A percentile compares a stretch with the other conserved stretches of the same genome.
phyloP scores from a whole-genome alignment of 331 rosid genomes.

The Pyracantha coccinea region DNA sequence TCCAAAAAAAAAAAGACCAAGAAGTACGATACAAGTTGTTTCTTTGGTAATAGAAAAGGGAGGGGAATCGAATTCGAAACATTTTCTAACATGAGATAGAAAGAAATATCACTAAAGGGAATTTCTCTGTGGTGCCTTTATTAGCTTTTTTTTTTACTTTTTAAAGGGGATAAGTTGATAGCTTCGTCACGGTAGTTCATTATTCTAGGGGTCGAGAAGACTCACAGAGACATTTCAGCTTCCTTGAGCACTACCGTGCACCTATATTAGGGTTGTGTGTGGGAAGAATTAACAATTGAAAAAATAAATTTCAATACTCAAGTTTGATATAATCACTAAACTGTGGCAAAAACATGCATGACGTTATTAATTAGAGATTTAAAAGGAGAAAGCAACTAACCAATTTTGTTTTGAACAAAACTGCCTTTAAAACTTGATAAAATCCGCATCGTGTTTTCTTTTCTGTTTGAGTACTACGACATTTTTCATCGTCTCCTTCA shows the following conservation, averaged over 20 bases:
- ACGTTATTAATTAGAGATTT: not conserved
- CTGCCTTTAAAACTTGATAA: constrained; percentile 22
- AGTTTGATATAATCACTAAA: not conserved
- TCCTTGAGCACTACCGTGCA: no score
- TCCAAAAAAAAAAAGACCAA: no score
- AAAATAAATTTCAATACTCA: not conserved
- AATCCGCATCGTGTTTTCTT: constrained; percentile 7
- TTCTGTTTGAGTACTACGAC: not conserved
- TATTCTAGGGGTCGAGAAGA: no score
- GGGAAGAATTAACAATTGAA: not conserved
- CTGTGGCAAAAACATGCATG: not conserved
- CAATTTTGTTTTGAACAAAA: constrained; percentile 28
- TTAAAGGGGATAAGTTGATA: no score
- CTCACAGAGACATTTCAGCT: no score
- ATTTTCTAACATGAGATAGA: no score
- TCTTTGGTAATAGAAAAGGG: not conserved
- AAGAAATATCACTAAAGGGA: no score
- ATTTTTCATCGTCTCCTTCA: not conserved
- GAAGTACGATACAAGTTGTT: no score
- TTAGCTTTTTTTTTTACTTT: no score
- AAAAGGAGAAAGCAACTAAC: constrained; percentile 8
- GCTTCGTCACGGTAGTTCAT: no score
- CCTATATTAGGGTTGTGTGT: not conserved
- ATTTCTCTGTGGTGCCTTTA: no score
- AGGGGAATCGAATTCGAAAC: not conserved